phyloP scores from a whole-genome alignment of 106 monocot species.

The Dendrobium catenatum region DNA sequence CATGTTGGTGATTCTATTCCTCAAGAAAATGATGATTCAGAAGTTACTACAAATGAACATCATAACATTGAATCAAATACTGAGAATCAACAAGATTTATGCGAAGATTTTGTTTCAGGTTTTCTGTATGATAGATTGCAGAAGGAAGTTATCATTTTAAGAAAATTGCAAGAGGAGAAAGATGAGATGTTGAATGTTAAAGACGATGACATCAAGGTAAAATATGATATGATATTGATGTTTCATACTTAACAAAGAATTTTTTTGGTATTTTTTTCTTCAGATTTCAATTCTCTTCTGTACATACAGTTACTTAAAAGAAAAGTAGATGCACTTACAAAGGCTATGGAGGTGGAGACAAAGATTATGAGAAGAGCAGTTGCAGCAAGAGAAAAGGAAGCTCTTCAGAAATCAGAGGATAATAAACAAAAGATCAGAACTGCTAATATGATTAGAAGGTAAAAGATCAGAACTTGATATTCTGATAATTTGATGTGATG shows the following conservation, averaged over 20 bases:
- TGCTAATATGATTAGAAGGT: conserved; percentile 15
- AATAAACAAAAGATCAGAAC: conserved; percentile 16
- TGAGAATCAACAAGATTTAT: conserved; percentile 1
- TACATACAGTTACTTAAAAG: conserved; percentile 24
- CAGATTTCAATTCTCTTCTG: background rate
- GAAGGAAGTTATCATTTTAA: conserved; percentile 29
- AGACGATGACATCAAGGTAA: conserved; percentile 44
- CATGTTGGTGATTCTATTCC: background rate
- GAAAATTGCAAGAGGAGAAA: conserved; percentile 35
- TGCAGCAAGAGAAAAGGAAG: conserved; percentile 30
- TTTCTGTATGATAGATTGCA: conserved; percentile 46
- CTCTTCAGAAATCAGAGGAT: conserved; percentile 7
- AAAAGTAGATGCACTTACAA: conserved; percentile 27
- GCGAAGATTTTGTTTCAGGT: conserved; percentile 35
- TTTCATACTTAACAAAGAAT: background rate
- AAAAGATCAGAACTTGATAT: background rate
- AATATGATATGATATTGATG: background rate
- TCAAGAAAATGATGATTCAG: conserved; percentile 8
- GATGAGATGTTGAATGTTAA: conserved; percentile 19
- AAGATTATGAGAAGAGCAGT: conserved; percentile 29
- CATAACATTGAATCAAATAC: background rate
- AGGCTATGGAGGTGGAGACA: conserved; percentile 25
- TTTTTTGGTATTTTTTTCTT: background rate
- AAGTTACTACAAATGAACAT: background rate
- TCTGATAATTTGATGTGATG: background rate